Conservation (phyloP, 2,329 filamentous ascomycete species). For the Verticillium nubilum region DNA sequence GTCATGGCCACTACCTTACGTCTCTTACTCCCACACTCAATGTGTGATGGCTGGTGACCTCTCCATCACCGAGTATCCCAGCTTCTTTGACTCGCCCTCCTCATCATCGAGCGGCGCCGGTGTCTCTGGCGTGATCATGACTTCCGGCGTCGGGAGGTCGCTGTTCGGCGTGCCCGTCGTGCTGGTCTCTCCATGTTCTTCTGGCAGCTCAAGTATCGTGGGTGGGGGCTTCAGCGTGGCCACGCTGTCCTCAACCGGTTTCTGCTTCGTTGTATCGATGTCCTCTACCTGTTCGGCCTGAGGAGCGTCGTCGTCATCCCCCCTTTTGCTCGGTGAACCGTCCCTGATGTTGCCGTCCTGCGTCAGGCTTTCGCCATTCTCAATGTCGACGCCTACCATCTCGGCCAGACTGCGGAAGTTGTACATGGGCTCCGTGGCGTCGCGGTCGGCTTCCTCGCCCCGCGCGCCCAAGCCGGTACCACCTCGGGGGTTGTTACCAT, state of each 20-base stretch:
- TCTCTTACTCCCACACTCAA: conserved; percentile 9
- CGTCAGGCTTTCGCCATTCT: conserved; percentile 33
- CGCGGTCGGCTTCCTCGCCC: conserved; percentile 43
- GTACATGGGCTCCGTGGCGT: conserved; percentile 71
- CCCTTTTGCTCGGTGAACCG: conserved; percentile 15
- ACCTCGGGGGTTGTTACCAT: conserved; percentile 42
- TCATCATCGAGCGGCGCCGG: conserved; percentile 29
- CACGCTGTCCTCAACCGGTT: conserved; percentile 12
- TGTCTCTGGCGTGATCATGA: conserved; percentile 46
- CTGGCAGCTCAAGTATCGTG: conserved; percentile 18
- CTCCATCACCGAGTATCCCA: conserved; percentile 33
- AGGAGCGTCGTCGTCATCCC: conserved; percentile 26
- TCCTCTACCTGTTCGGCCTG: conserved; percentile 25
- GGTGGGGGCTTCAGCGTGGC: conserved; percentile 7
- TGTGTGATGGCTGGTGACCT: conserved; percentile 26
- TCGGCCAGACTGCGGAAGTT: conserved; percentile 86
- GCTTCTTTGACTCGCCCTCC: conserved; percentile 35
- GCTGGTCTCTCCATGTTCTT: conserved; percentile 22
- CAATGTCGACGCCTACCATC: conserved; percentile 66
- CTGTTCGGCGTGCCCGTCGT: conserved; percentile 6
- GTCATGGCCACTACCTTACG: neutral
- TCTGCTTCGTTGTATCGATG: conserved; percentile 16
- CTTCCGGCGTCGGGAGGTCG: conserved; percentile 28
- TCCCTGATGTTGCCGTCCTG: conserved; percentile 16
- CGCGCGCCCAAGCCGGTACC: conserved; percentile 44